phyloP scores from a whole-genome alignment of 129 eudicot genomes.

The Flaveria bidentis region DNA sequence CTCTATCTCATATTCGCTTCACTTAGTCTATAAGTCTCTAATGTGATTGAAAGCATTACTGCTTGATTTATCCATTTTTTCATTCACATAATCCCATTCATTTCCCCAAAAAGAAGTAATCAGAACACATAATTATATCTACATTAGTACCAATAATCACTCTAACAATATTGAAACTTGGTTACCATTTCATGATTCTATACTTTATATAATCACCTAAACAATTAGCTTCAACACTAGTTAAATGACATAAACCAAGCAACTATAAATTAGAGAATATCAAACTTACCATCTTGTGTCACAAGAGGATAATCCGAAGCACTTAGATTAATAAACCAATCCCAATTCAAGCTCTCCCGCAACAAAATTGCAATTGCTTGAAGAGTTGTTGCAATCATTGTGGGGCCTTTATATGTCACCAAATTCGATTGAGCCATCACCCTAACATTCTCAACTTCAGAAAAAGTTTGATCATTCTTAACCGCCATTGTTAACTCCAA shows the following conservation, averaged over 20 bases:
- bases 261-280: not conserved
- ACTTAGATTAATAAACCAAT: constrained; percentile 96
- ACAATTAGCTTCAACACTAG: constrained; percentile 11
- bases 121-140: not conserved
- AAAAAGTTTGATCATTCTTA: constrained; percentile 76
- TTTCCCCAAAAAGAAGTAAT: not conserved
- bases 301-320: constrained; percentile 99
- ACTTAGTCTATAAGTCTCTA: not conserved
- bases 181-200: no score
- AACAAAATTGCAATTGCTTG: constrained; percentile 92
- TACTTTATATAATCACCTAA: constrained; percentile 3
- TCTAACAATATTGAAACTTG: no score
- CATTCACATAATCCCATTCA: not conserved
- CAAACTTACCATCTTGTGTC: constrained; percentile 94
- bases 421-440: constrained; percentile 98
- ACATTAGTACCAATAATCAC: not conserved
- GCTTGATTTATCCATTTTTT: not conserved
- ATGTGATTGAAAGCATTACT: not conserved
- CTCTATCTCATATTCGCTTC: not conserved
- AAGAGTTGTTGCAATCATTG: constrained; percentile 94
- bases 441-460: constrained; percentile 77
- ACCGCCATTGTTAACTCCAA: constrained; percentile 84
- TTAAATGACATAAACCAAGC: not conserved
- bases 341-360: constrained; percentile 65
- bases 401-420: constrained; percentile 97